Evolutionary conservation across 257 asterid genomes (phyloP), one percentile per base, ranked within the genome.

Genomic region (Craterostigma plantagineum): DNA sequence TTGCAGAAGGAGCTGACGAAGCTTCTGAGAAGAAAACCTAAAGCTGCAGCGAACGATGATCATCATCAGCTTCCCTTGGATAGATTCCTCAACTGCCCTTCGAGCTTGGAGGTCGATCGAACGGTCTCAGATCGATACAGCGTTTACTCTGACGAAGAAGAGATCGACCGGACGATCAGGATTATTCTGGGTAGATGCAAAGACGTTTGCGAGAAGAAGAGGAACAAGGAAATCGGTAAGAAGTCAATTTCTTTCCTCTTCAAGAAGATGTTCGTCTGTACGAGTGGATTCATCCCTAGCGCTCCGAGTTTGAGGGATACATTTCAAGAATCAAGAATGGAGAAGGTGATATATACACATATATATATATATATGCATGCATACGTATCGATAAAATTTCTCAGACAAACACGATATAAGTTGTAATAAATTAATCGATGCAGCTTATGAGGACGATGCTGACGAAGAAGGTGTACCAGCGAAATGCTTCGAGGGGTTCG

Each of bases 31-130:
- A 51, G 65, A 50, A 81, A 81, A 57, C 66, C 70, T 3, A 58
- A 59, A n/a, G 50, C 57, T 5, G 60, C n/a, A n/a, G n/a, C n/a
- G n/a, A n/a, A n/a, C n/a, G n/a, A n/a, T n/a, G n/a, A n/a, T 60
- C n/a, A 47, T 38, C 67, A 55, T 30, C 72, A 72, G 56, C 66
- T 86, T 1, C 96, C 94, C 0, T 53, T 86, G 65, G 92, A 86
- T 23, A 73, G 91, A 63, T 86, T 86, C 70, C 79, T 86, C 2
- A 86, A 81, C 56, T 86, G 97, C 63, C 94, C 97, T 18, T 86
- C 94, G 3, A 86, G 94, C 63, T 60, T 77, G 72, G 93, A 77
- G 39, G 82, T 80, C 11, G 92, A 85, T 53, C 58, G 94, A 5
- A 66, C 69, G 3, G 49, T n/a, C 36, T 81, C 94, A 0, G 66